A percentile compares a stretch with the other conserved stretches of the same genome.
Conservation (phyloP, 2,329 filamentous ascomycete genomes). For the Onygenales sp. region DNA sequence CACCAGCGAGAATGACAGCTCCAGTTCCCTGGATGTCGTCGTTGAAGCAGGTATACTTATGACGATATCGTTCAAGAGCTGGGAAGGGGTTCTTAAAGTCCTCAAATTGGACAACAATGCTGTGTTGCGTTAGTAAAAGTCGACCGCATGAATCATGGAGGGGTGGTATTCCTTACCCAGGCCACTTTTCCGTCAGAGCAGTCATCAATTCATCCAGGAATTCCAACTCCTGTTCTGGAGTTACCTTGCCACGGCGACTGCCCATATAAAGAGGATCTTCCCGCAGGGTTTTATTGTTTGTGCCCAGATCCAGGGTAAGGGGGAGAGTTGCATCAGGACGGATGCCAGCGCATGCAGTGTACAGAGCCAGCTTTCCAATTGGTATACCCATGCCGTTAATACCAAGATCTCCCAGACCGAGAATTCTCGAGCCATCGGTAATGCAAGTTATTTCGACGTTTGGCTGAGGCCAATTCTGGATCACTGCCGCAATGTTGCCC, state of each 20-base stretch:
- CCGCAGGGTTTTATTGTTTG: constrained; percentile 52
- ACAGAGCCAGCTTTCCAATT: constrained; percentile 90
- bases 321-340: constrained; percentile 62
- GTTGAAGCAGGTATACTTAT: constrained; percentile 92
- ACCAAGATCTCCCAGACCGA: constrained; percentile 85
- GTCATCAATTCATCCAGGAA: constrained; percentile 98
- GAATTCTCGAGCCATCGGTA: constrained; percentile 87
- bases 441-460: constrained; percentile 94
- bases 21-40: constrained; percentile 98
- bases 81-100: constrained; percentile 98
- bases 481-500: constrained; percentile 77
- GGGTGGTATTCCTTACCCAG: constrained; percentile 40
- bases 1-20: constrained; percentile 81
- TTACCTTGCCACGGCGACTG: constrained; percentile 71
- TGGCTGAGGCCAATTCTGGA: constrained; percentile 84
- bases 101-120: constrained; percentile 82
- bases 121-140: constrained; percentile 16
- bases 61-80: constrained; percentile 79
- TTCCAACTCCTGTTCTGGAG: constrained; percentile 67
- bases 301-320: constrained; percentile 54
- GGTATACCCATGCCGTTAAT: constrained; percentile 98
- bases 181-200: constrained; percentile 69
- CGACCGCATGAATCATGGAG: background rate
- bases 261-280: constrained; percentile 88
- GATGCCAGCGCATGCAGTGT: constrained; percentile 92